Conservation (phyloP, 2,329 filamentous ascomycete species). For the Drechslerella stenobrocha region DNA sequence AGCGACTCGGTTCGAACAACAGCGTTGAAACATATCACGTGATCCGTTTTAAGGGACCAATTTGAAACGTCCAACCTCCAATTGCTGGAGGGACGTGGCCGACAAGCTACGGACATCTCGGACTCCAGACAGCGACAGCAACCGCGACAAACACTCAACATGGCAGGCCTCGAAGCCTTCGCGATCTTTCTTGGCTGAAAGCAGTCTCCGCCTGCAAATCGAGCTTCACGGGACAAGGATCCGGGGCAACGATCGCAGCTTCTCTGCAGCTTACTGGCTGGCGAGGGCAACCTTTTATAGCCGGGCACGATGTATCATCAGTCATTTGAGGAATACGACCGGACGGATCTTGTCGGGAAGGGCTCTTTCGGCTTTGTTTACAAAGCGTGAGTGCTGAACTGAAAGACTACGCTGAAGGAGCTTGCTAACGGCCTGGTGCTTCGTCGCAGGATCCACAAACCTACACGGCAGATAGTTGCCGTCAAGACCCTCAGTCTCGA, state of each 20-base stretch:
- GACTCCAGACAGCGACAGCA: constrained; percentile 36
- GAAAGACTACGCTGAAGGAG: not conserved
- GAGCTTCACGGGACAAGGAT: constrained; percentile 16
- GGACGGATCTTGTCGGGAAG: constrained; percentile 52
- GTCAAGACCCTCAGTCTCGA: constrained; percentile 86
- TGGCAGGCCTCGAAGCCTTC: constrained; percentile 24
- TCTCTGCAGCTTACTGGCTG: constrained; percentile 34
- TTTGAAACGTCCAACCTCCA: constrained; percentile 38
- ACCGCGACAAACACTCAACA: constrained; percentile 23
- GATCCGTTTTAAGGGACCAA: constrained; percentile 40
- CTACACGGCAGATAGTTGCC: constrained; percentile 64
- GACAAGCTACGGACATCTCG: constrained; percentile 24
- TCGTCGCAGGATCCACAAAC: constrained; percentile 50
- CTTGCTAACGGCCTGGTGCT: constrained; percentile 13
- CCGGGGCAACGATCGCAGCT: constrained; percentile 32
- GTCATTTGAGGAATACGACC: constrained; percentile 43
- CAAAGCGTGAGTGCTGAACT: constrained; percentile 50
- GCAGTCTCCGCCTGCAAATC: not conserved
- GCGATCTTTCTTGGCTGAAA: constrained; percentile 37
- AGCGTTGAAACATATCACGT: constrained; percentile 40
- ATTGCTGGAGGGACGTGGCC: constrained; percentile 22
- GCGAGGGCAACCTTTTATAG: constrained; percentile 15
- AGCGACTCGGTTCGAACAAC: too few relatives aligned
- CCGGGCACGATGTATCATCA: constrained; percentile 43
- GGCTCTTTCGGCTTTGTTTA: constrained; percentile 53